Percentiles rank a stretch among this genome's conserved stretches.
Conservation (phyloP, 1,284 basidiomycete genomes). For the Bjerkandera adusta region DNA sequence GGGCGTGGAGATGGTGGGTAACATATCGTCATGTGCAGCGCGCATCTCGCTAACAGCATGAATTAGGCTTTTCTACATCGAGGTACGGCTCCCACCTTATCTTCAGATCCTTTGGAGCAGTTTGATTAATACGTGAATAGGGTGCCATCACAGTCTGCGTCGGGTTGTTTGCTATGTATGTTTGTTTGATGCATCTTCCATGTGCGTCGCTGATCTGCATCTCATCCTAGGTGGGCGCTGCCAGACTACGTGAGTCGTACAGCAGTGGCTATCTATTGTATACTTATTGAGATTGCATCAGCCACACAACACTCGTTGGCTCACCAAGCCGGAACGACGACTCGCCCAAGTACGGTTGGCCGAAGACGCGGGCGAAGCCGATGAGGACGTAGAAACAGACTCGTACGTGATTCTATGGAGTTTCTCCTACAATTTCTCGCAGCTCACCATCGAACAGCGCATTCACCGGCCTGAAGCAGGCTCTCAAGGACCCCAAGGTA, state of each 20-base stretch:
- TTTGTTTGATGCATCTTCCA: too few species aligned
- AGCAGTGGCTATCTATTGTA: not conserved
- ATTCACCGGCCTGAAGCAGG: constrained; percentile 52
- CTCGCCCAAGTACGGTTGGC: constrained; percentile 71
- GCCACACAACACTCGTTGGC: constrained; percentile 68
- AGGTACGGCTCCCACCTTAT: constrained; percentile 35
- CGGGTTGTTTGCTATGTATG: constrained; percentile 56
- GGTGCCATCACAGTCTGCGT: constrained; percentile 55
- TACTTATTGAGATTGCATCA: too few species aligned
- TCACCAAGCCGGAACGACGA: constrained; percentile 53
- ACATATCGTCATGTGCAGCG: too few species aligned
- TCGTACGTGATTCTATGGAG: constrained; percentile 43
- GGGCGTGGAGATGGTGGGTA: constrained; percentile 70
- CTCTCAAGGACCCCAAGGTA: constrained; percentile 63
- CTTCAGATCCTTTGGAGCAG: not conserved
- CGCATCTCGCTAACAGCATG: too few species aligned
- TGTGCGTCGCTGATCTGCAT: too few species aligned
- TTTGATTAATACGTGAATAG: constrained; percentile 27
- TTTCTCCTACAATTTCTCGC: too few species aligned
- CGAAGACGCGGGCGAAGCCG: constrained; percentile 75
- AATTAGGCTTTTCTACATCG: constrained; percentile 60
- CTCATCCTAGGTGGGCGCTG: constrained; percentile 17
- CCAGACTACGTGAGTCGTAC: constrained; percentile 30
- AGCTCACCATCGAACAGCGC: constrained; percentile 34
- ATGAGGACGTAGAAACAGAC: constrained; percentile 51